Evolutionary conservation across 2,329 filamentous ascomycete species (phyloP), one percentile per base, ranked within the genome.

Genomic region (Beauveria asiatica): DNA sequence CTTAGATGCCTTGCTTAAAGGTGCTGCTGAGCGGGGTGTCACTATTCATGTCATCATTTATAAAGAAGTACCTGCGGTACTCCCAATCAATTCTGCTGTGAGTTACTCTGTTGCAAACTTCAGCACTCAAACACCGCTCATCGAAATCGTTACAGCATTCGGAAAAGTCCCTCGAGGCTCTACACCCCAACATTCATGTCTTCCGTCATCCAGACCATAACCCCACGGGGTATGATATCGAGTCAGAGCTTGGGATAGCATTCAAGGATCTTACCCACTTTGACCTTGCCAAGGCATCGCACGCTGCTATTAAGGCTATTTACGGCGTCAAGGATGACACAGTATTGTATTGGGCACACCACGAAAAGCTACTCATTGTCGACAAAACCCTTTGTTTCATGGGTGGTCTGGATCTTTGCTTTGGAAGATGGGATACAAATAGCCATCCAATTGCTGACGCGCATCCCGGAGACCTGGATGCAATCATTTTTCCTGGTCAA

Each of bases 161-260:
- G 5, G 94, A 93, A 69, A 85, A 90, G 68, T 80, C 81, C 46
- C 77, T 96, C 33, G 90, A 96, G 70, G 80, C 76, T 8, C 79
- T 93, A 41, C 90, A 94, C 68, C 84, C 84, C 9, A 96, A 96
- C 68, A 94, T 96, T 72, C 83, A 84, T 49, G 92, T 97, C 11
- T 95, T 96, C 73, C 82, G 92, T 21, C 91, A 97, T 70, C 93
- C 93, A 2, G 92, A 97, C 68, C 92, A 97, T 75, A 73, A 87
- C 5, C 90, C 90, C 1, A 89, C 88, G 65, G 83, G 84, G 52
- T 83, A 89, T 64, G 86, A 84, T 37, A 68, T 92, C 21, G 78
- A 83, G 44, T 82, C 84, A 0, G 78, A 92, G 25, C 83, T 96
- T 63, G 83, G 88, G 54, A 82, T 85, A 58, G 83, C 83, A 44